A percentile compares a stretch with the other conserved stretches of the same genome.
These are phyloP conservation scores for Cryptosporidium viatorum DNA, from an alignment of 169 alveolate species.

Conservation along the genomic window DNA sequence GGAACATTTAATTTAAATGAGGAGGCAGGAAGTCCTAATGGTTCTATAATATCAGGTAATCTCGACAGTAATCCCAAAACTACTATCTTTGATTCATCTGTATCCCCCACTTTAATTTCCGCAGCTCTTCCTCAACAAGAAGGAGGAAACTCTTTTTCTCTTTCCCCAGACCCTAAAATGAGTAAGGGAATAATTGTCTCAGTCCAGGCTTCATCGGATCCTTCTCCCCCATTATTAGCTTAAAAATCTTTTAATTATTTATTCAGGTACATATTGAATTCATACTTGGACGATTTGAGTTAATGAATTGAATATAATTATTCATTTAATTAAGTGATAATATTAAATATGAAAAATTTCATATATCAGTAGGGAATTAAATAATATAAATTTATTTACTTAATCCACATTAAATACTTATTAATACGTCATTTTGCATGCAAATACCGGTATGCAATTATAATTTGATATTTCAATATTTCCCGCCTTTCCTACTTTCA, in stretches of 20 bases:
- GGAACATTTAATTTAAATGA: neutral
- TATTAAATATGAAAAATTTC: neutral
- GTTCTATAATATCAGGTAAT: neutral
- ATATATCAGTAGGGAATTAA: neutral
- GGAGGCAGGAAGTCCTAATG: neutral
- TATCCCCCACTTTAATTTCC: neutral
- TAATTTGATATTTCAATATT: too few relatives aligned
- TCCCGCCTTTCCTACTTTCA: neutral
- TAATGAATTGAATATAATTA: neutral
- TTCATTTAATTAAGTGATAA: too few relatives aligned
- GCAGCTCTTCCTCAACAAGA: neutral
- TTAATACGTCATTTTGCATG: neutral
- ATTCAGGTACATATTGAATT: neutral
- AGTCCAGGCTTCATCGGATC: neutral
- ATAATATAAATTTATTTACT: neutral
- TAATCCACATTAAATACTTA: neutral
- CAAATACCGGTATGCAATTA: neutral
- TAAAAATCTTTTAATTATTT: neutral
- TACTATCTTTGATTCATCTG: neutral
- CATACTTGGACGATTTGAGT: neutral
- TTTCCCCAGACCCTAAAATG: neutral
- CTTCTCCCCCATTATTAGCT: neutral
- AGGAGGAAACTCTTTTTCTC: neutral
- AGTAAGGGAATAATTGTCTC: neutral
- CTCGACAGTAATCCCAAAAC: neutral